These are phyloP conservation scores for Phaeosphaeria sp. DNA, from an alignment of 2,329 filamentous ascomycete species.

Conservation along the genomic window DNA sequence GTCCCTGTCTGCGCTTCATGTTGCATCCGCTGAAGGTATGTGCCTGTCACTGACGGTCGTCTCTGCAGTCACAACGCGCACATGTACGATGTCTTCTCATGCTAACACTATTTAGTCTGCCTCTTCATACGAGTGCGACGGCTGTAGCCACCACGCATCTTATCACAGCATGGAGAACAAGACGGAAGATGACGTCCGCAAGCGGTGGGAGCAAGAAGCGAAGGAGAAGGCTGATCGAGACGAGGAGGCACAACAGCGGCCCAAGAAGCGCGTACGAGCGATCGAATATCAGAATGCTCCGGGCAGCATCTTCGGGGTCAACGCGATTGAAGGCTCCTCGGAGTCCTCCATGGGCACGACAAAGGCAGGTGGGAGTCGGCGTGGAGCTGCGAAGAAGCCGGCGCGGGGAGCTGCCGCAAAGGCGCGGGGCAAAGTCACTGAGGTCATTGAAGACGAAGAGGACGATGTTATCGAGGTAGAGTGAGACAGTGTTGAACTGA, in stretches of 20 bases:
- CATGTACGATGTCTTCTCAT: neutral
- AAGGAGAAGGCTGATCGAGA: slow-evolving; percentile 31
- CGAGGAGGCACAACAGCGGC: slow-evolving; percentile 16
- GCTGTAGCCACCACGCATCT: slow-evolving; percentile 62
- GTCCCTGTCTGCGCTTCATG: slow-evolving; percentile 64
- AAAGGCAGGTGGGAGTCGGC: neutral
- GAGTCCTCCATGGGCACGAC: neutral
- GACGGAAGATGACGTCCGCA: slow-evolving; percentile 55
- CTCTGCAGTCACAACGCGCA: neutral
- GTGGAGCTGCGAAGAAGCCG: neutral
- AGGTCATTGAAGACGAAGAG: slow-evolving; percentile 29
- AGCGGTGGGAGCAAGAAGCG: slow-evolving; percentile 54
- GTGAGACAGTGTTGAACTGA: slow-evolving; percentile 15
- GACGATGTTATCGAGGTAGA: slow-evolving; percentile 35
- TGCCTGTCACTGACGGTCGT: too few relatives aligned
- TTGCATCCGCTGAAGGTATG: slow-evolving; percentile 62
- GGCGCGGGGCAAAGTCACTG: slow-evolving; percentile 25
- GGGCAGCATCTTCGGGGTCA: neutral
- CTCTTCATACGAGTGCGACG: slow-evolving; percentile 63
- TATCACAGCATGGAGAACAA: slow-evolving; percentile 62
- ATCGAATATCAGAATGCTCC: slow-evolving; percentile 26
- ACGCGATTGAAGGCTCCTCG: neutral
- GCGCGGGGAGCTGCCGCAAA: slow-evolving; percentile 9
- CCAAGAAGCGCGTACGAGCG: slow-evolving; percentile 37
- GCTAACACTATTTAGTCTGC: slow-evolving; percentile 43